These are phyloP conservation scores for Halteria grandinella DNA, from an alignment of 73 alveolate genomes.

Conservation along the genomic window DNA sequence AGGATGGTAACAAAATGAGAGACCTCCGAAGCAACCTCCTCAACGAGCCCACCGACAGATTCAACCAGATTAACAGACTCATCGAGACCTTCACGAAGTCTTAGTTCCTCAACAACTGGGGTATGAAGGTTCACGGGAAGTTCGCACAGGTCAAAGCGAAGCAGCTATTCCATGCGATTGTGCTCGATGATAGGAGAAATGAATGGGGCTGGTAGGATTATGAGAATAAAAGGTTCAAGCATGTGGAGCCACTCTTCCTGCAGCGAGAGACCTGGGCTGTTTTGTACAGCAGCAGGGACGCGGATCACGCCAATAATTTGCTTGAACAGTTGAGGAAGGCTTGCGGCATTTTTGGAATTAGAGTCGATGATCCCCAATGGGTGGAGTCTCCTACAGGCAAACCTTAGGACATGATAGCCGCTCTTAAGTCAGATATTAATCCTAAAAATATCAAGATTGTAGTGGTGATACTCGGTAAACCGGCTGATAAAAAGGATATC, in stretches of 20 bases:
- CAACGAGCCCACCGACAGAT: slow-evolving; percentile 22
- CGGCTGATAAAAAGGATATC: not conserved
- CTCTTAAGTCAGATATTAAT: slow-evolving; percentile 5
- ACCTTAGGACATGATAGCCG: not conserved
- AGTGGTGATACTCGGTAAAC: slow-evolving; percentile 16
- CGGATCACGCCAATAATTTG: slow-evolving; percentile 22
- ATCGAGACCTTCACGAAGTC: not conserved
- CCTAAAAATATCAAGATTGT: slow-evolving; percentile 16
- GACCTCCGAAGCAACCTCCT: slow-evolving; percentile 16
- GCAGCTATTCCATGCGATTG: slow-evolving; percentile 5
- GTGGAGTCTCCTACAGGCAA: slow-evolving; percentile 1
- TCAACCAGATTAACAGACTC: not conserved
- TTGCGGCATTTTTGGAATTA: slow-evolving; percentile 25
- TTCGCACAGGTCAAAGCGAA: slow-evolving; percentile 15
- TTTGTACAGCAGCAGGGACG: slow-evolving; percentile 17
- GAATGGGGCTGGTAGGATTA: not conserved
- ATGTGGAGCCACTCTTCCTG: slow-evolving; percentile 2
- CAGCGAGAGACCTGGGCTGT: slow-evolving; percentile 13
- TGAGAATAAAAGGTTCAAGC: not conserved
- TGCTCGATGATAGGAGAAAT: not conserved
- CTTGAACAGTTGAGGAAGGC: slow-evolving; percentile 38
- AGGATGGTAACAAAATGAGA: slow-evolving; percentile 15
- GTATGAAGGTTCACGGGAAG: slow-evolving; percentile 3
- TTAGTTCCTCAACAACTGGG: slow-evolving; percentile 14
- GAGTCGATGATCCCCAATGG: slow-evolving; percentile 33